These are phyloP conservation scores for Mortierella sp. DNA, from an alignment of 371 early-diverging fungal genomes.

Conservation along the genomic window DNA sequence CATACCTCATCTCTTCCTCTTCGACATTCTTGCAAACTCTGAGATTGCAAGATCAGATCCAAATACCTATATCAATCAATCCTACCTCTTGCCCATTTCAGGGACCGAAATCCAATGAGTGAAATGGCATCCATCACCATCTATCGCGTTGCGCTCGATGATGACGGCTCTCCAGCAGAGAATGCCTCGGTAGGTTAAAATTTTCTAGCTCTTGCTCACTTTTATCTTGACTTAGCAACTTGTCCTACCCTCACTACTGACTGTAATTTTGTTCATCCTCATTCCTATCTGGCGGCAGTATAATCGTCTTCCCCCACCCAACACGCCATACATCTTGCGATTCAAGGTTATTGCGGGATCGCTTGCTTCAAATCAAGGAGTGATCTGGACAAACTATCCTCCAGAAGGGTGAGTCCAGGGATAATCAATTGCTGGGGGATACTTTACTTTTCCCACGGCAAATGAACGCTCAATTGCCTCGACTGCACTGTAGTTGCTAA, in stretches of 20 bases:
- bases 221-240: neutral
- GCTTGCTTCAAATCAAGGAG: constrained; percentile 72
- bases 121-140: constrained; percentile 22
- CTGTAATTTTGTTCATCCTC: neutral
- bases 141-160: constrained; percentile 54
- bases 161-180: constrained; percentile 58
- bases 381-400: constrained; percentile 88
- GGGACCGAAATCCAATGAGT: constrained; percentile 4
- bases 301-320: constrained; percentile 81
- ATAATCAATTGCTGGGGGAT: neutral
- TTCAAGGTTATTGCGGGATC: constrained; percentile 87
- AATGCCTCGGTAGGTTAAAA: constrained; percentile 28
- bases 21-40: no score
- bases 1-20: no score
- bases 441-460: neutral
- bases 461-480: neutral
- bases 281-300: constrained; percentile 13
- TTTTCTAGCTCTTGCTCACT: neutral
- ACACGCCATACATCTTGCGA: constrained; percentile 76
- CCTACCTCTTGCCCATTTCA: neutral
- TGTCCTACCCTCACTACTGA: neutral
- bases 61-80: no score
- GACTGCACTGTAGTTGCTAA: neutral
- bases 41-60: no score
- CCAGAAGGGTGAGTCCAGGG: constrained; percentile 67